These are phyloP conservation scores for Xylogone sp. DNA, from an alignment of 2,329 filamentous ascomycete genomes.

Conservation along the genomic window DNA sequence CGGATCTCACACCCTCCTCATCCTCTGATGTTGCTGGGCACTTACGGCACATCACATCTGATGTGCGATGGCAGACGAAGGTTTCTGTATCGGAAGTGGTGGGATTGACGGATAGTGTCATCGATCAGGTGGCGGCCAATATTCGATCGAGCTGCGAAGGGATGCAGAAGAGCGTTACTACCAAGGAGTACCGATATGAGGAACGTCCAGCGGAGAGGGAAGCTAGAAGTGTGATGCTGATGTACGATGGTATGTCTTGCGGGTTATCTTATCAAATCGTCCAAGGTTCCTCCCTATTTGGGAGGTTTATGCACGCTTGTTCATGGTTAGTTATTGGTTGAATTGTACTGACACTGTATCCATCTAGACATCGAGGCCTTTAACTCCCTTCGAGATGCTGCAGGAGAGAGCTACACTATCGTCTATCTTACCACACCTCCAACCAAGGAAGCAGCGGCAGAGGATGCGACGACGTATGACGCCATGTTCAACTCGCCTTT, in stretches of 20 bases:
- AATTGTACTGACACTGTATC: constrained; percentile 6
- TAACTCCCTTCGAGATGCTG: constrained; percentile 30
- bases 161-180: constrained; percentile 30
- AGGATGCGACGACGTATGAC: constrained; percentile 54
- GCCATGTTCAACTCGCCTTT: constrained; percentile 58
- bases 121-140: constrained; percentile 37
- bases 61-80: constrained; percentile 12
- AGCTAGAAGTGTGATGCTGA: constrained; percentile 43
- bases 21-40: constrained; percentile 28
- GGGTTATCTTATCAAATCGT: too few species aligned
- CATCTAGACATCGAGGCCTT: background rate
- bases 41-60: constrained; percentile 29
- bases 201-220: constrained; percentile 33
- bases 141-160: constrained; percentile 44
- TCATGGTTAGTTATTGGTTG: background rate
- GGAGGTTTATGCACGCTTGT: background rate
- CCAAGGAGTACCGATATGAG: constrained; percentile 32
- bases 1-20: constrained; percentile 57
- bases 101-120: constrained; percentile 37
- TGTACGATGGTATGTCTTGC: constrained; percentile 41
- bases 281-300: background rate
- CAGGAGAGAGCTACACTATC: constrained; percentile 59
- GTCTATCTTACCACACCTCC: constrained; percentile 67
- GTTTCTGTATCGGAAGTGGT: constrained; percentile 53
- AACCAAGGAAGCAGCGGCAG: constrained; percentile 18